Percentiles rank a stretch among this genome's conserved stretches.
phyloP scores from a whole-genome alignment of 805 yeast genomes.

The Debaryomyces prosopidis region DNA sequence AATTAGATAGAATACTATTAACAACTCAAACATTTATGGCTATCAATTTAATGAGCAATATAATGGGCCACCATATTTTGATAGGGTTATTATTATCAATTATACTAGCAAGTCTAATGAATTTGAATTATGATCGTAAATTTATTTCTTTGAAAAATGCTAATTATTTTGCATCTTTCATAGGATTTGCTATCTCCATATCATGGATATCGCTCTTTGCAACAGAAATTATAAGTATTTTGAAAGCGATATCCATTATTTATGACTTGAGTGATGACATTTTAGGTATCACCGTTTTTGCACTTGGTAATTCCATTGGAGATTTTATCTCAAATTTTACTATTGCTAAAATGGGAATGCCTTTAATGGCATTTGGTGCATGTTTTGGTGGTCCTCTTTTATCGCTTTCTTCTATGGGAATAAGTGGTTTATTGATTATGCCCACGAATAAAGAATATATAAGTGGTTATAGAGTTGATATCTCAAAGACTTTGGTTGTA shows the following conservation, averaged over 20 bases:
- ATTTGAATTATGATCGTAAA: constrained; percentile 5
- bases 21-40: constrained; percentile 30
- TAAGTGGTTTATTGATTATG: constrained; percentile 54
- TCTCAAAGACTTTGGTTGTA: constrained; percentile 20
- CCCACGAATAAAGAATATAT: constrained; percentile 8
- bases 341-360: constrained; percentile 76
- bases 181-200: constrained; percentile 70
- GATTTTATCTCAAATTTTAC: constrained; percentile 84
- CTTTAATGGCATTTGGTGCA: constrained; percentile 91
- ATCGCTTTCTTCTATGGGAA: constrained; percentile 78
- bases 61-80: constrained; percentile 14
- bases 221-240: constrained; percentile 62
- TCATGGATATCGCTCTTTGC: constrained; percentile 72
- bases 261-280: constrained; percentile 72
- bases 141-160: constrained; percentile 8
- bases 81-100: constrained; percentile 10
- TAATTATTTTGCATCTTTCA: constrained; percentile 31
- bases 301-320: constrained; percentile 90
- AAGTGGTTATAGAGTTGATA: constrained; percentile 16
- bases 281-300: constrained; percentile 84
- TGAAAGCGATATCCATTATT: constrained; percentile 61
- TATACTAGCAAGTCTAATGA: constrained; percentile 6
- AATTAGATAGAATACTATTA: constrained; percentile 16
- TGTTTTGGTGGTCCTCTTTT: constrained; percentile 92
- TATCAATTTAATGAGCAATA: constrained; percentile 21